Evolutionary conservation across 2,329 filamentous ascomycete species (phyloP), one percentile per base, ranked within the genome.

Genomic region (Eutypella sp.): DNA sequence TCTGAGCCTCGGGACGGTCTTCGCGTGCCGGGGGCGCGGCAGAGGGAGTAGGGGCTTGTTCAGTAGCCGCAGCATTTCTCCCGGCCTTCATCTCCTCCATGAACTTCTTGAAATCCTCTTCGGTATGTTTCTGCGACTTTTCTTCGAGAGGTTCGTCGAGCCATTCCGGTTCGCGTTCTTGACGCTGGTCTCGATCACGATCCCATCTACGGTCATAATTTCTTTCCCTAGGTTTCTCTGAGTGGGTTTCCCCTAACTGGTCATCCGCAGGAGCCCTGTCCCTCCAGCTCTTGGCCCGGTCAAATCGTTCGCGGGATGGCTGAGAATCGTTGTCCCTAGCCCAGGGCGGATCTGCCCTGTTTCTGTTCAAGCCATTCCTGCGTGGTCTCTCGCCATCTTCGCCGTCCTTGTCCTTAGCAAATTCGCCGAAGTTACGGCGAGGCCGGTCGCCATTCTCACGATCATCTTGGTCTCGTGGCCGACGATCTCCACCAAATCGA

Each of bases 91-190:
- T 95, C 52, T 78, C 79, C 57, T 95, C 89, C 76, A 96, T 96
- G 82, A 92, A 96, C 55, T 88, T 88, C 68, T 95, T 85, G 65
- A 96, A 95, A 55, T 96, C 91, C 60, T 95, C 90, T 58, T 89
- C 85, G 1, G 90, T 96, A 57, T 89, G 87, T 5, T 76, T 79
- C 57, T 85, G 81, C 29, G 78, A 71, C 57, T 85, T 81, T 42
- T 88, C 85, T 47, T 85, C 84, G 19, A 76, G 76, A 15, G 82
- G 81, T 47, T 84, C 78, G 60, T 95, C 89, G 66, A 96, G 76
- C 92, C 91, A 96, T 66, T 96, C 91, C 5, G 92, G 91, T 42
- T 95, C 89, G 53, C 87, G 83, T 61, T 95, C 89, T 53, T 78
- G 69, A 47, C 79, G 77, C 27, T 75, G 75, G 22, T 82, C 72